phyloP scores from a whole-genome alignment of 2,329 filamentous ascomycete species.

The Paradendryphiella salina region DNA sequence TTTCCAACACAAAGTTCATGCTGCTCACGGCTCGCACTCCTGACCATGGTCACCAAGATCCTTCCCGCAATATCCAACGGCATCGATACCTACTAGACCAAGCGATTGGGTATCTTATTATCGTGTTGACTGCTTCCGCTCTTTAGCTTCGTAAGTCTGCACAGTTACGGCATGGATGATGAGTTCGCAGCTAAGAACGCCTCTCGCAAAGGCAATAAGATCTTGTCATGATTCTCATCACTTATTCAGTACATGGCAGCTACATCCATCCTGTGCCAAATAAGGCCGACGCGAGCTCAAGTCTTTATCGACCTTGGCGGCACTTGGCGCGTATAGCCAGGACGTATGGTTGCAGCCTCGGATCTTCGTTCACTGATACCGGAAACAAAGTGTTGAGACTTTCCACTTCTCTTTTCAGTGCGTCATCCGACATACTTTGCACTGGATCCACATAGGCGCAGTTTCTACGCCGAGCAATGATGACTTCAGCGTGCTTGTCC shows the following conservation, averaged over 20 bases:
- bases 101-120: background rate
- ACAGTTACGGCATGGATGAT: slow-evolving; percentile 11
- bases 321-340: slow-evolving; percentile 6
- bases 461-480: slow-evolving; percentile 5
- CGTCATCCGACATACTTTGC: background rate
- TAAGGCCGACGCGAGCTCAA: background rate
- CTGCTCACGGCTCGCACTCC: background rate
- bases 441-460: slow-evolving; percentile 4
- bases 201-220: background rate
- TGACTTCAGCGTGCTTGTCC: slow-evolving; percentile 8
- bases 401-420: slow-evolving; percentile 3
- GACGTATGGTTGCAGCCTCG: background rate
- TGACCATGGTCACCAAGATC: background rate
- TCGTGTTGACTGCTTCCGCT: background rate
- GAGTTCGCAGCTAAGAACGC: slow-evolving; percentile 12
- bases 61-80: background rate
- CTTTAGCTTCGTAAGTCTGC: background rate
- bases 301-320: background rate
- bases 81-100: background rate
- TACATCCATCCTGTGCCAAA: too few species aligned
- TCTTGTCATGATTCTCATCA: background rate
- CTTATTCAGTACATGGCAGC: too few species aligned
- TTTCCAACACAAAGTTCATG: background rate
- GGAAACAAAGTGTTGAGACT: slow-evolving; percentile 10
- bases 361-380: background rate